A percentile compares a stretch with the other conserved stretches of the same genome.
phyloP scores from a whole-genome alignment of 257 asterid species.

The Lycium barbarum region DNA sequence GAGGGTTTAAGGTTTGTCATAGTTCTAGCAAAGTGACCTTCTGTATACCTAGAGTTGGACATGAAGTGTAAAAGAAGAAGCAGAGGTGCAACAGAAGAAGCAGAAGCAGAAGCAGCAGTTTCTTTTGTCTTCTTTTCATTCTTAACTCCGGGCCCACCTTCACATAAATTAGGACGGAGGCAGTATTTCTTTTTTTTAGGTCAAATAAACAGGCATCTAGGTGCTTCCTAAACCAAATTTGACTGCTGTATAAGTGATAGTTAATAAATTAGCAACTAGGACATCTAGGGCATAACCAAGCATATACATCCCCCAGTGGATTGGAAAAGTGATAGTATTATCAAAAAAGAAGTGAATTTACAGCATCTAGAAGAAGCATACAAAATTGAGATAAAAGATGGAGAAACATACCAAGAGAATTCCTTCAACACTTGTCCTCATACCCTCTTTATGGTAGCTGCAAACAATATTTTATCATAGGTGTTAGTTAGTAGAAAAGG shows the following conservation, averaged over 20 bases:
- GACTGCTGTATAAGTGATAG: not conserved
- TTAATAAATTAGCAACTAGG: not conserved
- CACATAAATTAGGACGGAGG: too few species aligned
- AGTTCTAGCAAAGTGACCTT: too few species aligned
- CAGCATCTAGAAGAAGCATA: not conserved
- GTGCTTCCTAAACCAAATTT: not conserved
- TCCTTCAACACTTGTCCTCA: slow-evolving; percentile 97
- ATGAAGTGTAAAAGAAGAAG: too few species aligned
- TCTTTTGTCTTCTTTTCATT: too few species aligned
- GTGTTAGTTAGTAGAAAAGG: not conserved
- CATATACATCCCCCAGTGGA: not conserved
- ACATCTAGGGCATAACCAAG: not conserved
- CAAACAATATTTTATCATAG: slow-evolving; percentile 29
- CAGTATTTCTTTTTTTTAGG: too few species aligned
- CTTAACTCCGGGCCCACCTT: too few species aligned
- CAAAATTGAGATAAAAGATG: not conserved
- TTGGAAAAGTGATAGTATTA: not conserved
- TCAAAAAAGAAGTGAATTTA: not conserved
- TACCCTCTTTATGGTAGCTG: slow-evolving; percentile 95
- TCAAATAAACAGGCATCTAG: not conserved
- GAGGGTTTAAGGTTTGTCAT: too few species aligned
- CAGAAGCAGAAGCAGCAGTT: too few species aligned
- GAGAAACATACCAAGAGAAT: slow-evolving; percentile 68
- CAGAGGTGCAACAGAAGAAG: too few species aligned
- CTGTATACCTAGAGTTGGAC: too few species aligned